A percentile compares a stretch with the other conserved stretches of the same genome.
Evolutionary conservation across 2,329 filamentous ascomycete genomes (phyloP).

Genomic region (Ophiostoma sp.): DNA sequence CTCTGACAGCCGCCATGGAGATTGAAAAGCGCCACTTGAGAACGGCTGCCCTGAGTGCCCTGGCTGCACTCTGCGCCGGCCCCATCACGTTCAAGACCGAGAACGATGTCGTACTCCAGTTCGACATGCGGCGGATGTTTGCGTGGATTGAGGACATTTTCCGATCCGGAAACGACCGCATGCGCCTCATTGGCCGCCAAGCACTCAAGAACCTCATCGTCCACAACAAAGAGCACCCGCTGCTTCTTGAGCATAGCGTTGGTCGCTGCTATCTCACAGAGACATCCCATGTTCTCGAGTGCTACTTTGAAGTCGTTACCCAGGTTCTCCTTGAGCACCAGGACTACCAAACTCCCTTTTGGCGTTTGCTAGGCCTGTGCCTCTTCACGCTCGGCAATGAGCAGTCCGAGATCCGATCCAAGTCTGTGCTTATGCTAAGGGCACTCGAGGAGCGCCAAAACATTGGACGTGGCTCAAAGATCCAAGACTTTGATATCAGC

Average conservation of each 20-base stretch:
- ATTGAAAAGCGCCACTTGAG: conserved; percentile 93
- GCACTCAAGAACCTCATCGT: conserved; percentile 85
- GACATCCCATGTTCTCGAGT: conserved; percentile 76
- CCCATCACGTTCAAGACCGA: conserved; percentile 85
- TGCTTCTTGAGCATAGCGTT: conserved; percentile 83
- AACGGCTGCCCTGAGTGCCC: conserved; percentile 85
- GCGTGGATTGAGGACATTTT: conserved; percentile 96
- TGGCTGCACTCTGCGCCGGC: conserved; percentile 85
- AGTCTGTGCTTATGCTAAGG: conserved; percentile 75
- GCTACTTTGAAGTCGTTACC: conserved; percentile 89
- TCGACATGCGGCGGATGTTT: conserved; percentile 87
- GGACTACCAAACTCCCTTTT: conserved; percentile 81
- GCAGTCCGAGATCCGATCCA: conserved; percentile 80
- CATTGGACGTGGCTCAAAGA: conserved; percentile 66
- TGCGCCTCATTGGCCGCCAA: conserved; percentile 81
- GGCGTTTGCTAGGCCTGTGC: conserved; percentile 82
- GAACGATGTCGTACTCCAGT: conserved; percentile 79
- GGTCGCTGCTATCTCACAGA: conserved; percentile 84
- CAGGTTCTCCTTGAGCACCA: conserved; percentile 77
- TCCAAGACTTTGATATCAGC: conserved; percentile 96
- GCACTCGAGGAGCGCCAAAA: conserved; percentile 77
- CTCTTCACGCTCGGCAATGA: conserved; percentile 91
- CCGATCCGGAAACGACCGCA: conserved; percentile 81
- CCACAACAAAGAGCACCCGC: conserved; percentile 82
- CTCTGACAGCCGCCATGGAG: conserved; percentile 83